Percentiles rank a stretch among this genome's conserved stretches.
phyloP scores from a whole-genome alignment of 768 basidiomycete genomes.

The Pisolithus orientalis region DNA sequence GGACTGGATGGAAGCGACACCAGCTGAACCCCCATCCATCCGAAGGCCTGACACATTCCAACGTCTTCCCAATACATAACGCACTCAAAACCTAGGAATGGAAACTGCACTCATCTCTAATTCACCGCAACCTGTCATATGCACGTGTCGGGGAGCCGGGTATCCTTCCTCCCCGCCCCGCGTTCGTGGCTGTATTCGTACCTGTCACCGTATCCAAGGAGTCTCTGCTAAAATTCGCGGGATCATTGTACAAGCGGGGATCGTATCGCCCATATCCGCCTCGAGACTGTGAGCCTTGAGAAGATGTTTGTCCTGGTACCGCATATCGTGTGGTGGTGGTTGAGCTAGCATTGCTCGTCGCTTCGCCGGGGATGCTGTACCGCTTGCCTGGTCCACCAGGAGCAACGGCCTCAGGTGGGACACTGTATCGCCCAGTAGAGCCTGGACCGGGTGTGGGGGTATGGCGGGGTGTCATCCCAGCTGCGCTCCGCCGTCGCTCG shows the following conservation, averaged over 20 bases:
- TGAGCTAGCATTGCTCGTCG: neutral
- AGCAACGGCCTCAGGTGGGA: constrained; percentile 3
- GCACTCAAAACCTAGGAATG: too few species aligned
- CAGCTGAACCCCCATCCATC: too few species aligned
- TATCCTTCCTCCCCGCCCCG: constrained; percentile 15
- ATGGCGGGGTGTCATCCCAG: constrained; percentile 21
- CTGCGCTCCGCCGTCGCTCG: constrained; percentile 16
- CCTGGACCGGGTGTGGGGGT: constrained; percentile 8
- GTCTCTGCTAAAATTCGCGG: constrained; percentile 20
- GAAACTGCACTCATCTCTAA: neutral
- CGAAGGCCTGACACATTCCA: too few species aligned
- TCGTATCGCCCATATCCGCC: constrained; percentile 15
- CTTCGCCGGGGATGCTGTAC: neutral
- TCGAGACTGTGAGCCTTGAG: constrained; percentile 13
- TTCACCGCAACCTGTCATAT: constrained; percentile 10
- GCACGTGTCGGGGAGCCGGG: constrained; percentile 14
- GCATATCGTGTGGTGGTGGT: neutral
- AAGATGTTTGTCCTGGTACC: constrained; percentile 9
- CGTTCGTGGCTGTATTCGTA: constrained; percentile 21
- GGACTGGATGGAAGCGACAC: too few species aligned
- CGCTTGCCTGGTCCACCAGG: constrained; percentile 5
- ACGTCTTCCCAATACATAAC: too few species aligned
- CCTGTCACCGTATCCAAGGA: constrained; percentile 21
- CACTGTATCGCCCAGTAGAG: constrained; percentile 2
- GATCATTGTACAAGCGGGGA: constrained; percentile 21